Evolutionary conservation across 805 yeast genomes (phyloP).

Genomic region (Wickerhamomyces rabaulensis): DNA sequence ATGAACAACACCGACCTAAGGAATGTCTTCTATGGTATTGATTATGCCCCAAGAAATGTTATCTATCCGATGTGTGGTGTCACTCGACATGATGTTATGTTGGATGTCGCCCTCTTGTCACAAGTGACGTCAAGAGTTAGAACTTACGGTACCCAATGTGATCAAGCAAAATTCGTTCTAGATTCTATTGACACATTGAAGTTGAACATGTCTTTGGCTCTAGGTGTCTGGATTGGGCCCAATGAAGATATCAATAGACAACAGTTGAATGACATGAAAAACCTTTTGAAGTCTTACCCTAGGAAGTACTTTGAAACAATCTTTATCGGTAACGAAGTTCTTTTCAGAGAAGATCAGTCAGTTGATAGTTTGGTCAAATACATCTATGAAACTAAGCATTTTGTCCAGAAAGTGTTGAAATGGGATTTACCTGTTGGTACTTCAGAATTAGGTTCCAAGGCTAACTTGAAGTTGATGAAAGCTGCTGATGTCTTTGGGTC

Average conservation of each 20-base stretch:
- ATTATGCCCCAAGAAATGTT: slow-evolving; percentile 53
- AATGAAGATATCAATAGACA: slow-evolving; percentile 38
- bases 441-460: slow-evolving; percentile 49
- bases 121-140: slow-evolving; percentile 53
- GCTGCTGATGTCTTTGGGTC: slow-evolving; percentile 56
- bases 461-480: slow-evolving; percentile 33
- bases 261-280: slow-evolving; percentile 43
- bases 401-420: slow-evolving; percentile 28
- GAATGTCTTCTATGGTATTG: slow-evolving; percentile 48
- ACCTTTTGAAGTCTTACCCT: slow-evolving; percentile 39
- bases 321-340: slow-evolving; percentile 58
- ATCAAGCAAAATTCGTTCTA: slow-evolving; percentile 47
- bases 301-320: slow-evolving; percentile 42
- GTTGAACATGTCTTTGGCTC: slow-evolving; percentile 48
- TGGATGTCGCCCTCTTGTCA: slow-evolving; percentile 54
- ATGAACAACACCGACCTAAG: slow-evolving; percentile 30
- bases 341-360: slow-evolving; percentile 46
- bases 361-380: slow-evolving; percentile 32
- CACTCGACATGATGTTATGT: slow-evolving; percentile 40
- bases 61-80: slow-evolving; percentile 51
- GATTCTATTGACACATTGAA: slow-evolving; percentile 46
- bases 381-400: slow-evolving; percentile 37
- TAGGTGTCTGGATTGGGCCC: slow-evolving; percentile 60
- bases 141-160: slow-evolving; percentile 58
- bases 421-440: slow-evolving; percentile 54